These are phyloP conservation scores for Monilinia fructicola DNA, from an alignment of 2,329 filamentous ascomycete genomes.

Conservation along the genomic window DNA sequence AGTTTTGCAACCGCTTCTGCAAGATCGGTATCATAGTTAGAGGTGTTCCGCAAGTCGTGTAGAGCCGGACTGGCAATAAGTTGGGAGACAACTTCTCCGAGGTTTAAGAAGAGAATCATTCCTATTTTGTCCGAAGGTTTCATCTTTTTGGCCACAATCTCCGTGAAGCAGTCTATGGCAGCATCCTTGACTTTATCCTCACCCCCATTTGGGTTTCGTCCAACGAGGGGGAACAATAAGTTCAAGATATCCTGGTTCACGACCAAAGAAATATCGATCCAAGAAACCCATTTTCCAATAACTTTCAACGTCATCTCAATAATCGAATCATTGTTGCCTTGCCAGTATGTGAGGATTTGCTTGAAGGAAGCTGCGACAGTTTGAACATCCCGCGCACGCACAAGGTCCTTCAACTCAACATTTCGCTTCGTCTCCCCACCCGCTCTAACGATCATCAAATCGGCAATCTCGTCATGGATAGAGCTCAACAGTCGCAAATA, in stretches of 20 bases:
- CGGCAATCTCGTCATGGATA: conserved; percentile 95
- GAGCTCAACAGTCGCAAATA: conserved; percentile 87
- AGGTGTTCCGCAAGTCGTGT: conserved; percentile 73
- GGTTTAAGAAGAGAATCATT: conserved; percentile 86
- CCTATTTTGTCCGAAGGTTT: conserved; percentile 88
- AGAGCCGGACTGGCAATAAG: conserved; percentile 81
- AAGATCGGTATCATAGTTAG: conserved; percentile 90
- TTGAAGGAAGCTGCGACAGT: conserved; percentile 91
- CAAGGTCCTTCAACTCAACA: conserved; percentile 84
- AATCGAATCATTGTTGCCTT: conserved; percentile 65
- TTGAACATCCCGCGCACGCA: conserved; percentile 81
- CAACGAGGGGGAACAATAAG: conserved; percentile 81
- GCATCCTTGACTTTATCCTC: conserved; percentile 84
- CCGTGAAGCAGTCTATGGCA: conserved; percentile 90
- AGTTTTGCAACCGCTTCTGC: conserved; percentile 94
- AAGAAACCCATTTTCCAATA: conserved; percentile 97
- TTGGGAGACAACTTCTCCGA: conserved; percentile 80
- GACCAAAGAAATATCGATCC: conserved; percentile 94
- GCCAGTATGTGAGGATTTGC: conserved; percentile 76
- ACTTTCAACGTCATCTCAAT: conserved; percentile 87
- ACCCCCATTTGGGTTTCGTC: conserved; percentile 61
- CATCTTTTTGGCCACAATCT: conserved; percentile 99
- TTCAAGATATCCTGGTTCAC: conserved; percentile 87
- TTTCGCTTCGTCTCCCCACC: conserved; percentile 80
- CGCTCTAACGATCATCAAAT: conserved; percentile 79